phyloP scores from a whole-genome alignment of 306 rosid genomes.

The Quillaja saponaria region DNA sequence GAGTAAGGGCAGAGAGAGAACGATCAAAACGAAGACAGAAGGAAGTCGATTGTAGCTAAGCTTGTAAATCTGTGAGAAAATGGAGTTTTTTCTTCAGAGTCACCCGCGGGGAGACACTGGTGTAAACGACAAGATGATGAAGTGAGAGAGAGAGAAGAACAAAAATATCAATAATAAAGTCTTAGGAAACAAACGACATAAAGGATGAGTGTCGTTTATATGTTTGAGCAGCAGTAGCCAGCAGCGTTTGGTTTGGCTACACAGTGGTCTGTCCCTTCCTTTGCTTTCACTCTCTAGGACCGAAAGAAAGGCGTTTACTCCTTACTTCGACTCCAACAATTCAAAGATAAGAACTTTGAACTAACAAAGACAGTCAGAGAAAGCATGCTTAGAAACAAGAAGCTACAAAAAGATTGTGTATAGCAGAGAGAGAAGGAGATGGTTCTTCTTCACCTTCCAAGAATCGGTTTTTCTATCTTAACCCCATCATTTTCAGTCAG shows the following conservation, averaged over 20 bases:
- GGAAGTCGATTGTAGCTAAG: conserved; percentile 25
- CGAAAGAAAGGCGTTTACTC: too few relatives aligned
- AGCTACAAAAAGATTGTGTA: background rate
- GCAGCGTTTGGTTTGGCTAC: background rate
- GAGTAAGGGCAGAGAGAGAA: conserved; percentile 15
- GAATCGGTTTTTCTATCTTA: conserved; percentile 33
- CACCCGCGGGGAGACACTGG: too few relatives aligned
- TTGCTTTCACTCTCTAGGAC: background rate
- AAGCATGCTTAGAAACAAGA: background rate
- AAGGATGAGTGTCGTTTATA: background rate
- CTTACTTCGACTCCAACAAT: too few relatives aligned
- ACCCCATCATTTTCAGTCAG: conserved; percentile 26
- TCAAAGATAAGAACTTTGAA: background rate
- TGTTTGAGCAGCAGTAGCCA: background rate
- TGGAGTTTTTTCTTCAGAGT: too few relatives aligned
- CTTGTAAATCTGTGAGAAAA: background rate
- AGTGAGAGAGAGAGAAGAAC: too few relatives aligned
- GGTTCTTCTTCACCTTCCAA: conserved; percentile 57
- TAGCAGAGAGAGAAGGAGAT: conserved; percentile 24
- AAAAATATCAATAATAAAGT: too few relatives aligned
- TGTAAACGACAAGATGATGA: too few relatives aligned
- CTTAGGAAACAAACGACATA: too few relatives aligned
- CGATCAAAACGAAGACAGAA: conserved; percentile 35
- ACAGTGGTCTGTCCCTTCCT: background rate
- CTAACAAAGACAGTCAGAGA: background rate